Conservation (phyloP, 371 early-diverging fungal genomes). For the Syncephalastrum contaminatum region DNA sequence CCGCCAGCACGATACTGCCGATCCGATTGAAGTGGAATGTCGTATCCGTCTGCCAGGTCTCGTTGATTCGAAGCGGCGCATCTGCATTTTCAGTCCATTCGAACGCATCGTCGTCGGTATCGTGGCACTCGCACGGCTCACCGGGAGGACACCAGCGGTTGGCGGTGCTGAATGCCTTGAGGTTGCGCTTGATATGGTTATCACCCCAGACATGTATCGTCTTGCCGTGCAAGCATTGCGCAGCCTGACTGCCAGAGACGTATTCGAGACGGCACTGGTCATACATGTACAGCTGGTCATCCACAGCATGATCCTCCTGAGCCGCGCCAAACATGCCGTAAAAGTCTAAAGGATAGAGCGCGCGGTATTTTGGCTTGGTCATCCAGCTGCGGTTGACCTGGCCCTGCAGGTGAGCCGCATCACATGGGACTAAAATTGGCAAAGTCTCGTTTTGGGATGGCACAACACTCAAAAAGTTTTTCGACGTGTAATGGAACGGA, state of each 20-base stretch:
- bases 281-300: conserved; percentile 13
- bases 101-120: conserved; percentile 11
- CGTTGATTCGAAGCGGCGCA: conserved; percentile 6
- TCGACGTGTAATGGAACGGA: conserved; percentile 30
- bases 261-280: conserved; percentile 18
- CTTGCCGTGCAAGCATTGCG: conserved; percentile 19
- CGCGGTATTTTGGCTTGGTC: conserved; percentile 10
- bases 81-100: conserved; percentile 16
- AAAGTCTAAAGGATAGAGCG: conserved; percentile 5
- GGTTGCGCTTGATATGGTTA: conserved; percentile 16
- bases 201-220: conserved; percentile 40
- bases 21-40: conserved; percentile 19
- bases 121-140: conserved; percentile 16
- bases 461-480: conserved; percentile 20
- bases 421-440: conserved; percentile 6
- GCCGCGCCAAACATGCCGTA: conserved; percentile 12
- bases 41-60: conserved; percentile 14
- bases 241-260: conserved; percentile 9
- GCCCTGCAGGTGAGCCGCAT: not conserved
- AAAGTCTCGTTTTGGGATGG: not conserved
- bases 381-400: conserved; percentile 21
- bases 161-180: not conserved
- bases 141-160: not conserved
- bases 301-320: conserved; percentile 11
- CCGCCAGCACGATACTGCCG: conserved; percentile 15